phyloP scores from a whole-genome alignment of 2,329 filamentous ascomycete genomes.

The Aspergillus floridensis region DNA sequence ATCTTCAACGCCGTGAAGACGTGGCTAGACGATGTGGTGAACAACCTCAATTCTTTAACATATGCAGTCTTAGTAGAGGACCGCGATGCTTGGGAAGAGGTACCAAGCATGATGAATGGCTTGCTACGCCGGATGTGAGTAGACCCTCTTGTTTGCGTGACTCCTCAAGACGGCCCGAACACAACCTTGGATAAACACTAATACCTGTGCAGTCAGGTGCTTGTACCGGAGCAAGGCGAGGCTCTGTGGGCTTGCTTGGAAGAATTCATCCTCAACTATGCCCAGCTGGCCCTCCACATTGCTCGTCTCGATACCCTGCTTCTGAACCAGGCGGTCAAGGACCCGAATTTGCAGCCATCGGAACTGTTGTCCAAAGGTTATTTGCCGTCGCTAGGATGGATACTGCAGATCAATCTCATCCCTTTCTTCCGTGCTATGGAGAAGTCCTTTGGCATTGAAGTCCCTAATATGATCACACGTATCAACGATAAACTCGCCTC shows the following conservation, averaged over 20 bases:
- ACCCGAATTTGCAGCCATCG: slow-evolving; percentile 25
- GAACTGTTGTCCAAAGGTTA: slow-evolving; percentile 37
- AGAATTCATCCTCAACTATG: slow-evolving; percentile 42
- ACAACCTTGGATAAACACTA: background rate
- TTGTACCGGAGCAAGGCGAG: slow-evolving; percentile 32
- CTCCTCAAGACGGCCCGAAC: background rate
- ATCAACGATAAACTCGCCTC: slow-evolving; percentile 30
- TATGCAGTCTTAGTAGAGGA: slow-evolving; percentile 39
- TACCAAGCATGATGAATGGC: slow-evolving; percentile 41
- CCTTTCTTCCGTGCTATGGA: slow-evolving; percentile 40
- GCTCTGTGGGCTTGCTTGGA: slow-evolving; percentile 35
- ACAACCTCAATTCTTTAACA: slow-evolving; percentile 34
- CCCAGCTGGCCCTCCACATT: slow-evolving; percentile 42
- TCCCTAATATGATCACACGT: slow-evolving; percentile 27
- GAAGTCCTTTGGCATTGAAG: slow-evolving; percentile 28
- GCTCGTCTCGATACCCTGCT: slow-evolving; percentile 38
- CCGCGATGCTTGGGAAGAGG: slow-evolving; percentile 45
- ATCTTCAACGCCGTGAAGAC: slow-evolving; percentile 38
- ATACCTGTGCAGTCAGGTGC: slow-evolving; percentile 25
- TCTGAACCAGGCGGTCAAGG: slow-evolving; percentile 30
- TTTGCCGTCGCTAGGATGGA: slow-evolving; percentile 35
- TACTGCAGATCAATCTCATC: slow-evolving; percentile 32
- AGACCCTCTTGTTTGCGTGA: background rate
- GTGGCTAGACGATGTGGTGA: slow-evolving; percentile 43
- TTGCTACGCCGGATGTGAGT: slow-evolving; percentile 42